phyloP scores from a whole-genome alignment of 495 filamentous ascomycete genomes.

The Venustampulla echinocandica region DNA sequence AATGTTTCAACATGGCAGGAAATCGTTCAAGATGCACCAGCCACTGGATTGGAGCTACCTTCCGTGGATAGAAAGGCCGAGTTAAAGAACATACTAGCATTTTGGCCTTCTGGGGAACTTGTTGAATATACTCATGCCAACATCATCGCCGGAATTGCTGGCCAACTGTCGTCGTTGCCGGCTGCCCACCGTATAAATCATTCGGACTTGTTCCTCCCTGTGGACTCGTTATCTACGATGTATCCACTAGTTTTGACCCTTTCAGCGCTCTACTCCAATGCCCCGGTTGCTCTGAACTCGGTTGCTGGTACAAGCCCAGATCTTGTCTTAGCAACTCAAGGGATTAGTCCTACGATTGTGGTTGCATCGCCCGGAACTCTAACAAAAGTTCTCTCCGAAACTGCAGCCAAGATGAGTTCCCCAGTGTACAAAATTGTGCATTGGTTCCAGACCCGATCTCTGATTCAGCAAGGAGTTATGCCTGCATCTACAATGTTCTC shows the following conservation, averaged over 20 bases:
- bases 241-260: slow-evolving; percentile 76
- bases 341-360: slow-evolving; percentile 73
- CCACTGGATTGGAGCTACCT: slow-evolving; percentile 37
- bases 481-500: slow-evolving; percentile 54
- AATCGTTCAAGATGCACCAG: slow-evolving; percentile 54
- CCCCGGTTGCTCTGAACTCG: slow-evolving; percentile 81
- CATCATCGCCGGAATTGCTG: slow-evolving; percentile 67
- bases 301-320: slow-evolving; percentile 64
- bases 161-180: slow-evolving; percentile 68
- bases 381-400: slow-evolving; percentile 49
- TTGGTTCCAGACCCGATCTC: slow-evolving; percentile 56
- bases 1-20: slow-evolving; percentile 85
- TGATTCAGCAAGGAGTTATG: slow-evolving; percentile 65
- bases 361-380: slow-evolving; percentile 71
- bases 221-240: slow-evolving; percentile 67
- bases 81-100: slow-evolving; percentile 47
- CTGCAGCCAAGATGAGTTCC: slow-evolving; percentile 37
- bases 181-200: slow-evolving; percentile 59
- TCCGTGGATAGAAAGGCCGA: slow-evolving; percentile 35
- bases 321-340: slow-evolving; percentile 59
- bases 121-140: slow-evolving; percentile 73
- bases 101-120: slow-evolving; percentile 63
- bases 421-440: slow-evolving; percentile 27
- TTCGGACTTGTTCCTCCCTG: slow-evolving; percentile 79
- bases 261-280: slow-evolving; percentile 72